These are phyloP conservation scores for Bromus sterilis DNA, from an alignment of 176 grass and related monocot genomes.

Conservation along the genomic window DNA sequence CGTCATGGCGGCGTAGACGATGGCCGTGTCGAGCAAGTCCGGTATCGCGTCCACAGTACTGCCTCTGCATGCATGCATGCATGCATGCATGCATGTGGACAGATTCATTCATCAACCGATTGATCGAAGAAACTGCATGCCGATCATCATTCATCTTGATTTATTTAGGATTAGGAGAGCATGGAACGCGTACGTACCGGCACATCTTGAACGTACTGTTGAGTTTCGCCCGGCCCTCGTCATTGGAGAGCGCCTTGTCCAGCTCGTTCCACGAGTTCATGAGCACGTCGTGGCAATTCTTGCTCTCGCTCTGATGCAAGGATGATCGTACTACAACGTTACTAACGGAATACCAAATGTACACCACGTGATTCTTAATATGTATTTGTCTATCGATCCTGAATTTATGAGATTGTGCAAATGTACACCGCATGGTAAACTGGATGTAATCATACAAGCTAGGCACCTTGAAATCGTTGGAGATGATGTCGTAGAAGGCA, in stretches of 20 bases:
- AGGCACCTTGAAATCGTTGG: constrained; percentile 38
- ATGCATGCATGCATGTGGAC: background rate
- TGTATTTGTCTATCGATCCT: background rate
- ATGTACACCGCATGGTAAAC: no score
- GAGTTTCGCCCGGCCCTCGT: constrained; percentile 12
- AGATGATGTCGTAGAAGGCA: constrained; percentile 29
- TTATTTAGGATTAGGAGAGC: background rate
- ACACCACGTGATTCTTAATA: background rate
- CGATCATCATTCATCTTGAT: background rate
- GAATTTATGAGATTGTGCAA: background rate
- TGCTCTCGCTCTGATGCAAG: constrained; percentile 35
- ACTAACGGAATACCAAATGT: background rate
- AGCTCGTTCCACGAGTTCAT: constrained; percentile 36
- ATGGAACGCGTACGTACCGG: constrained; percentile 15
- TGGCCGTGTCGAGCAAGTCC: background rate
- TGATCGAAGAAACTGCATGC: background rate
- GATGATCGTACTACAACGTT: background rate
- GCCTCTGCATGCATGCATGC: background rate
- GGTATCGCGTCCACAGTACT: background rate
- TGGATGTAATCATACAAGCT: background rate
- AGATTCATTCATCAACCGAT: background rate
- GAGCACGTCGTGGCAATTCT: constrained; percentile 40
- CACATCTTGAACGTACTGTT: constrained; percentile 42
- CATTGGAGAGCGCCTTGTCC: background rate
- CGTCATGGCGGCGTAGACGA: constrained; percentile 38